phyloP scores from a whole-genome alignment of 1,284 basidiomycete species.

The Tremellales sp. region DNA sequence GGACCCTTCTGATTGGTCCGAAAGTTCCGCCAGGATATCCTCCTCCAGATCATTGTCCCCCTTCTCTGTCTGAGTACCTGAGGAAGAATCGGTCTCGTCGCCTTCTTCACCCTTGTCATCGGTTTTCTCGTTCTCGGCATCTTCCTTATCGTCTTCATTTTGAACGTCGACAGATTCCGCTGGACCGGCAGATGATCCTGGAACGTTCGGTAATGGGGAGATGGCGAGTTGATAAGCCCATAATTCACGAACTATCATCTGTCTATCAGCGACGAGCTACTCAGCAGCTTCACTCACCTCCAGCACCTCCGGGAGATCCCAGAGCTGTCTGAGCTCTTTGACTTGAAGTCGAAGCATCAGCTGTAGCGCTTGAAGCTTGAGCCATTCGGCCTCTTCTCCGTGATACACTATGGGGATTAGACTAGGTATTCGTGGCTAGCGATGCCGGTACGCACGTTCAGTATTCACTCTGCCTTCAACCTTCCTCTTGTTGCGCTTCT shows the following conservation, averaged over 20 bases:
- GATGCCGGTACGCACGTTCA: constrained; percentile 31
- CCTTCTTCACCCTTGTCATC: constrained; percentile 18
- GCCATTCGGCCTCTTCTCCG: constrained; percentile 59
- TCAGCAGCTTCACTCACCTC: constrained; percentile 57
- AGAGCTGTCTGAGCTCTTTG: constrained; percentile 58
- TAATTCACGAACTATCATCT: constrained; percentile 73
- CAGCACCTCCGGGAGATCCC: constrained; percentile 70
- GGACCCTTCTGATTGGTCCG: constrained; percentile 8
- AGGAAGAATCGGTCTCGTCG: constrained; percentile 12
- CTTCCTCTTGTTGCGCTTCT: constrained; percentile 25
- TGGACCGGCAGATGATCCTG: too few species aligned
- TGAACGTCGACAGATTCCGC: background rate
- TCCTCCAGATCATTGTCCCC: constrained; percentile 15
- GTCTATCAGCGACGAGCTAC: background rate
- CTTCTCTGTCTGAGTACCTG: background rate
- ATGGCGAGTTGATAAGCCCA: constrained; percentile 72
- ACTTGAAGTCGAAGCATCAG: constrained; percentile 71
- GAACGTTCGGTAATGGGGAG: constrained; percentile 53
- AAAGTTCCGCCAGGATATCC: constrained; percentile 26
- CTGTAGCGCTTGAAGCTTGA: constrained; percentile 77
- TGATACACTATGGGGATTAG: background rate
- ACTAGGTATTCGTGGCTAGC: background rate
- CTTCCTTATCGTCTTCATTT: background rate
- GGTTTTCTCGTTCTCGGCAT: constrained; percentile 4
- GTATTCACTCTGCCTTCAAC: constrained; percentile 28